Evolutionary conservation across 2,329 filamentous ascomycete genomes (phyloP), one percentile per base, ranked within the genome.

Genomic region (Sarocladium oryzae): DNA sequence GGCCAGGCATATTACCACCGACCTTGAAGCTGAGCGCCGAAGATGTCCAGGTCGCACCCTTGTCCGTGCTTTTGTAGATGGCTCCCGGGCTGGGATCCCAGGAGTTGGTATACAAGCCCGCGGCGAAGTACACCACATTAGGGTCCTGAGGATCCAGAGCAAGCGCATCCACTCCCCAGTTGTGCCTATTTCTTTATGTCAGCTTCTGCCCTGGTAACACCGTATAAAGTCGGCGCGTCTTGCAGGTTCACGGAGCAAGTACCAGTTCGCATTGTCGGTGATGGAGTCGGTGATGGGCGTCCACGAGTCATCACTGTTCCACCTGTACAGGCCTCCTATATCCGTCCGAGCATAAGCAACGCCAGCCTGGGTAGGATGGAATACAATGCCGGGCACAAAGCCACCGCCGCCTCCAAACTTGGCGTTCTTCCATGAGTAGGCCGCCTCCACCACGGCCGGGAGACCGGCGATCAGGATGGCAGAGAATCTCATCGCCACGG

Each of bases 1-100:
- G 73, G 2, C 79, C 79, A 7, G 79, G 78, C 77, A 81, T 82
- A 59, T 82, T 82, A 0, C 79, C 79, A 7, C 79, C 79, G 41
- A 81, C 76, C 60, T 82, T 82, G 67, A 82, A 82, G 2, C 76
- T 69, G 0, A 82, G 67, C 5, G 66, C 64, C 0, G 75, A 72
- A 18, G 69, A 66, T 1, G 66, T 58, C 75, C 77, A 82, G 1
- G 78, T 80, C 2, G 62, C 63, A 1, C 79, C 79, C 56, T 72
- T 68, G 56, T 83, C 77, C 8, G 69, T 74, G 8, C 76, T 80
- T 24, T 73, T 71, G 28, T 79, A 70, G 33, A 82, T 79, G 7
- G 75, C 68, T 7, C 78, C 78, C 4, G 73, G 69, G 51, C 75
- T 77, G 1, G 78, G 77, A 52, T 82, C 79, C 77, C 77, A 82